These are phyloP conservation scores for Forsythia viridissima DNA, from an alignment of 257 asterid genomes.

Conservation along the genomic window DNA sequence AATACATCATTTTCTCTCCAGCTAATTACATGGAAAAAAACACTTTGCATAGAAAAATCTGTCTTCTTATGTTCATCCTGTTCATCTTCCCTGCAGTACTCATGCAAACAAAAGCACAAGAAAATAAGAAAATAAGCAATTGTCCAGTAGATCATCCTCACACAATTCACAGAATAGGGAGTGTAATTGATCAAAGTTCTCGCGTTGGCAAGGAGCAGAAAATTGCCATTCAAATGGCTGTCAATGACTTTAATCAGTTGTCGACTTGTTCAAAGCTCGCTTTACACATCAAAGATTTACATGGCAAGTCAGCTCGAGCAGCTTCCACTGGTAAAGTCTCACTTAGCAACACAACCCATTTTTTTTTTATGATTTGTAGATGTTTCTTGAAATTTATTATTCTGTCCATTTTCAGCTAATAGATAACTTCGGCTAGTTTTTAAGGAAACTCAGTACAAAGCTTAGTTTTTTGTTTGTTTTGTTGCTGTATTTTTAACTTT, in stretches of 20 bases:
- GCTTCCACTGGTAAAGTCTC: slow-evolving; percentile 44
- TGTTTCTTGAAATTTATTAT: not conserved
- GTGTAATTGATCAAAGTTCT: slow-evolving; percentile 39
- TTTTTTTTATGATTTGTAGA: not conserved
- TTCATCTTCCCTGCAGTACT: slow-evolving; percentile 3
- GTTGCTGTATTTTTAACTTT: not conserved
- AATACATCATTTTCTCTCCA: not conserved
- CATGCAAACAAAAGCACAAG: not conserved
- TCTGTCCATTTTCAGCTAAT: not conserved
- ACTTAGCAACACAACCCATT: not conserved
- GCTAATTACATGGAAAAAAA: not conserved
- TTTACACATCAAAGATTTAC: slow-evolving; percentile 34
- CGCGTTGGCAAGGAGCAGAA: slow-evolving; percentile 60
- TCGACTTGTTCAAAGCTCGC: slow-evolving; percentile 31
- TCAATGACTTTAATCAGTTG: slow-evolving; percentile 27
- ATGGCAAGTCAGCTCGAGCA: slow-evolving; percentile 36
- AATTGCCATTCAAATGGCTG: slow-evolving; percentile 55
- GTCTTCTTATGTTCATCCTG: not conserved
- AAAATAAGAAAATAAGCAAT: not conserved
- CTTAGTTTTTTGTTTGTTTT: not conserved
- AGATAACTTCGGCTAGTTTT: no score
- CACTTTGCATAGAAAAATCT: slow-evolving; percentile 4
- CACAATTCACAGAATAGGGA: slow-evolving; percentile 30
- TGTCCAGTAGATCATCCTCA: not conserved
- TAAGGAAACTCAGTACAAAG: no score